Evolutionary conservation across 2,329 filamentous ascomycete genomes (phyloP).

Genomic region (Balansia obtecta): DNA sequence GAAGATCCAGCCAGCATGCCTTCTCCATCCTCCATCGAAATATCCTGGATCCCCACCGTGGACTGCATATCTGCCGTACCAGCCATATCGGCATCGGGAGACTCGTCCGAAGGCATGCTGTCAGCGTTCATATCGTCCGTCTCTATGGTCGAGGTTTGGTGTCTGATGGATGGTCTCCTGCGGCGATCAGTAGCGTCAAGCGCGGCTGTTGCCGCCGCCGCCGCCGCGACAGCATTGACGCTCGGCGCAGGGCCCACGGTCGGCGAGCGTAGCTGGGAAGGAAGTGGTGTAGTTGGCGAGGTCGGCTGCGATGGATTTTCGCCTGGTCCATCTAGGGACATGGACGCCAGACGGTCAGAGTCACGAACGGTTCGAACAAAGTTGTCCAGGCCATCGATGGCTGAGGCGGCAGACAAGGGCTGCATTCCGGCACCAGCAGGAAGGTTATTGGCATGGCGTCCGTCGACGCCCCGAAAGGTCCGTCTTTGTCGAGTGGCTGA

Average conservation of each 20-base stretch:
- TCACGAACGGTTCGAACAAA: constrained; percentile 76
- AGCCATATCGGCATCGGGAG: constrained; percentile 65
- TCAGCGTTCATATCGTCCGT: constrained; percentile 79
- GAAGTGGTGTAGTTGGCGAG: constrained; percentile 75
- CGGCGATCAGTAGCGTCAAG: constrained; percentile 40
- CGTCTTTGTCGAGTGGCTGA: constrained; percentile 33
- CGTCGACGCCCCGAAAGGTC: constrained; percentile 39
- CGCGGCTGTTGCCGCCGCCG: constrained; percentile 34
- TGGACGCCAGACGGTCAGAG: constrained; percentile 70
- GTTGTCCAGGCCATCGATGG: constrained; percentile 56
- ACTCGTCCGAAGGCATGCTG: constrained; percentile 67
- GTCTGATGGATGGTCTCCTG: constrained; percentile 73
- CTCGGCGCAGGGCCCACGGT: constrained; percentile 34
- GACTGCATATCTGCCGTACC: constrained; percentile 70
- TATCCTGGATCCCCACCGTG: constrained; percentile 75
- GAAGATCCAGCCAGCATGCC: constrained; percentile 64
- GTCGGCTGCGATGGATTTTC: constrained; percentile 79
- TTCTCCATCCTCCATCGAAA: constrained; percentile 65
- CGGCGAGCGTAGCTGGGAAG: constrained; percentile 46
- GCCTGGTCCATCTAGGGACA: constrained; percentile 56
- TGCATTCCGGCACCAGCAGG: constrained; percentile 39
- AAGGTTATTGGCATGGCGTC: constrained; percentile 34
- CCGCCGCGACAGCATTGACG: constrained; percentile 35
- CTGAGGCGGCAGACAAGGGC: constrained; percentile 53
- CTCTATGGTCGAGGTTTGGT: constrained; percentile 83